Conservation (phyloP, 169 alveolate species). For the Toxoplasma gondii region DNA sequence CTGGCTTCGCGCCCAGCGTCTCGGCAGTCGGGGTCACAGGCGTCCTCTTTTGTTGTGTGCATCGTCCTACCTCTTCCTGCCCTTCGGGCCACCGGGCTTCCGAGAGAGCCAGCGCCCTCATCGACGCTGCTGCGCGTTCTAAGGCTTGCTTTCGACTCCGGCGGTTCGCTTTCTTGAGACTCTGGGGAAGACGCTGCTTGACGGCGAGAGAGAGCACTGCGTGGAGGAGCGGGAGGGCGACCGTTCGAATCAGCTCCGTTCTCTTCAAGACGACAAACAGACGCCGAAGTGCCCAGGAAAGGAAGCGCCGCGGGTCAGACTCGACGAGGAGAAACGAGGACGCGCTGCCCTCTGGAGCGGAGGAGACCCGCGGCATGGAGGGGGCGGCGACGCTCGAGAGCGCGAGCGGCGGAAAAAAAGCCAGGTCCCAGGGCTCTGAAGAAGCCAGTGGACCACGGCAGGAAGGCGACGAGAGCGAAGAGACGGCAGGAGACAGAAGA, state of each 20-base stretch:
- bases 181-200: neutral
- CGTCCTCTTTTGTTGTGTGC: neutral
- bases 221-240: conserved; percentile 29
- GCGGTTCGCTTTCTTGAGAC: neutral
- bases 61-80: neutral
- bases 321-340: neutral
- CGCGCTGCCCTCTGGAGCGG: neutral
- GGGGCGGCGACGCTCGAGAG: neutral
- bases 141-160: neutral
- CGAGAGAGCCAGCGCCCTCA: neutral
- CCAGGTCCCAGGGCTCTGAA: neutral
- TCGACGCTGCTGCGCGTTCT: neutral
- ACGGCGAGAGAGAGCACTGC: neutral
- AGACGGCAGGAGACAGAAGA: neutral
- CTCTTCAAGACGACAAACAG: neutral
- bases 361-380: neutral
- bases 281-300: neutral
- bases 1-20: neutral
- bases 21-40: neutral
- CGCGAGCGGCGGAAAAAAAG: neutral
- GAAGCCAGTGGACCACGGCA: neutral
- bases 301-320: conserved; percentile 31
- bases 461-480: neutral
- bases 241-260: neutral
- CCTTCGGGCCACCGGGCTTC: neutral